These are phyloP conservation scores for barley (Hordeum vulgare) DNA, from an alignment of 176 grass and related monocot species.

Conservation along the genomic window MorexV3_pseudomolecules_assembly NC_058519.1:236575965-236576464, in stretches of 20 bases:
- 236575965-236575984: conserved; percentile 39
- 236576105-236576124: conserved; percentile 55
- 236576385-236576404: too few species aligned
- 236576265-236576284: too few species aligned
- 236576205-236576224: conserved; percentile 64
- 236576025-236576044: conserved; percentile 67
- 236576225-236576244: conserved; percentile 82
- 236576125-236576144: conserved; percentile 53
- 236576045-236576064: conserved; percentile 67
- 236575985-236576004: conserved; percentile 66
- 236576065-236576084: conserved; percentile 55
- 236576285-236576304: too few species aligned
- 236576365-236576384: too few species aligned
- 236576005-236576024: conserved; percentile 62
- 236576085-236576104: conserved; percentile 54
- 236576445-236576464: too few species aligned
- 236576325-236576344: too few species aligned
- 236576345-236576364: too few species aligned
- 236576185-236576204: conserved; percentile 44
- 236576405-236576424: too few species aligned
- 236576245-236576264: conserved; percentile 87
- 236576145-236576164: conserved; percentile 28
- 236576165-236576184: conserved; percentile 55
- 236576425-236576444: too few species aligned
- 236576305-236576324: too few species aligned